These are phyloP conservation scores for Botrytis fragariae DNA, from an alignment of 2,329 filamentous ascomycete genomes.

Conservation along the genomic window DNA sequence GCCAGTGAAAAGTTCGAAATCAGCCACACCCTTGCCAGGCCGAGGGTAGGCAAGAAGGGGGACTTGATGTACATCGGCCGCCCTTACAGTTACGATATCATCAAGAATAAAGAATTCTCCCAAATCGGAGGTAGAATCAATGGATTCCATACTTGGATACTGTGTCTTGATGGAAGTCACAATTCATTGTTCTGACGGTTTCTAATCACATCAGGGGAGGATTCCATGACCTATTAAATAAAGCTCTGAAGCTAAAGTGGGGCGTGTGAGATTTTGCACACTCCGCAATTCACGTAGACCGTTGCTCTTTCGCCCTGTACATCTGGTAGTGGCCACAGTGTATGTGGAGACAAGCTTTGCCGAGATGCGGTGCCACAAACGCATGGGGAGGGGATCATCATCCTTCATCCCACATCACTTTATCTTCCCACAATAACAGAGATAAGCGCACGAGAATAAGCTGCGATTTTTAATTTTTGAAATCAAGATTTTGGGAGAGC, in stretches of 20 bases:
- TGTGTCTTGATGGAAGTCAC: neutral
- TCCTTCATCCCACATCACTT: neutral
- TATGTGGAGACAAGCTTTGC: neutral
- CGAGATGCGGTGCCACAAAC: neutral
- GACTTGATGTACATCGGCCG: constrained; percentile 21
- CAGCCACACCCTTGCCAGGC: constrained; percentile 20
- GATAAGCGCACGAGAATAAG: neutral
- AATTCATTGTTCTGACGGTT: neutral
- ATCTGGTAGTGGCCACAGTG: neutral
- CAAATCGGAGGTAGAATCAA: neutral
- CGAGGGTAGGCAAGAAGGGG: constrained; percentile 26
- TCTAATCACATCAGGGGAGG: neutral
- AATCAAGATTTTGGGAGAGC: neutral
- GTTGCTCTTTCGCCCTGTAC: neutral
- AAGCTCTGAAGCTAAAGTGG: neutral
- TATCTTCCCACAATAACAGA: neutral
- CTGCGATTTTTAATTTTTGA: neutral
- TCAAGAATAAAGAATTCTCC: constrained; percentile 21
- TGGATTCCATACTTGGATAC: neutral
- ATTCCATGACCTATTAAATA: neutral
- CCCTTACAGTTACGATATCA: constrained; percentile 22
- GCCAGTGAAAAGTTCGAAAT: constrained; percentile 28
- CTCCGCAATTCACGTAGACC: neutral
- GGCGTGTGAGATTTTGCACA: neutral
- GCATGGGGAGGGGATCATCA: neutral